Evolutionary conservation across 164 flowering plant species (phyloP), one percentile per base, ranked within the genome.

Genomic region (Piper betle): DNA sequence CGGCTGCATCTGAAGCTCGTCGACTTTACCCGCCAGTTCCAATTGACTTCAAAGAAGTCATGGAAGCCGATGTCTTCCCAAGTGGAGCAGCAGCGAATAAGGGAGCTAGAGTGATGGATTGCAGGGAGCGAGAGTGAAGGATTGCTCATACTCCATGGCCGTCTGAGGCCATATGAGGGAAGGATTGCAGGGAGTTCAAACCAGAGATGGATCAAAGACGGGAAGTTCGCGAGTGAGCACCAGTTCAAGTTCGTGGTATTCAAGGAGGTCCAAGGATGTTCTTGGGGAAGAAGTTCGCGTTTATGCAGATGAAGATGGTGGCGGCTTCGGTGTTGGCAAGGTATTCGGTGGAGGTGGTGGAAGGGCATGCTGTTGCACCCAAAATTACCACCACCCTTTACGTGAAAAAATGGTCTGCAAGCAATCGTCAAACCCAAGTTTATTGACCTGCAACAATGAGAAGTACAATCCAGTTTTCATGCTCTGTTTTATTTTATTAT

Each of bases 11-110:
- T 38, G 85, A 83, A 53, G 42, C 80, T 2, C 52, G 81, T 7
- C 65, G 85, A 58, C 69, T 83, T 9, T 81, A 65, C 61, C 85
- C 85, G 1, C 73, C 88, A 0, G 71, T 78, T 20, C 84, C 85
- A 0, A 33, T 72, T 20, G 63, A 73, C 13, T 77, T 68, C 58
- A 81, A 72, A 64, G 57, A 52, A 0, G 65, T 73, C 1, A 0
- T 58, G 25, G 19, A 65, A n/a, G 25, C 62, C 4, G 81, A 78
- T 20, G 59, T 66, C 1, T 73, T 81, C 11, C 88, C 85, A 0
- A 71, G 73, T 18, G 85, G 88, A 0, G 66, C 75, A 6, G 39
- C 4, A 5, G 75, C 77, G 9, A 7, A 63, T 15, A 68, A 69
- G 19, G 69, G 67, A 2, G 59, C 19, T 57, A 69, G 20, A 59